phyloP scores from a whole-genome alignment of 352 stramenopile species.

The Globisporangium emineosum region DNA sequence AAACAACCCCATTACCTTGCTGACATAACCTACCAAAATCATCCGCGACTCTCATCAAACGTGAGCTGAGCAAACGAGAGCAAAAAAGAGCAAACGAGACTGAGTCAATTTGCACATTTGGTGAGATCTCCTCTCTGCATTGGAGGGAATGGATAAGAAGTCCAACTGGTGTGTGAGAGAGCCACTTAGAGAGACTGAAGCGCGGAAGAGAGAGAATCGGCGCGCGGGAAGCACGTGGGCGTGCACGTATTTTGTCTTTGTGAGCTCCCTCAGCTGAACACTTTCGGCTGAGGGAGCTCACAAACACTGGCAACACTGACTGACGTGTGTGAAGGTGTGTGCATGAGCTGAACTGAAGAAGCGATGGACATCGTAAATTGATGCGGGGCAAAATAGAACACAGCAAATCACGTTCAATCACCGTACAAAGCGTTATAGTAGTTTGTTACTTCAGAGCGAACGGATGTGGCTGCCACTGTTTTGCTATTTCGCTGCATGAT shows the following conservation, averaged over 20 bases:
- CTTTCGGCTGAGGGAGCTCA: too few species aligned
- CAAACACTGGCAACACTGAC: too few species aligned
- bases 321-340: not conserved
- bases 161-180: too few species aligned
- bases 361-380: not conserved
- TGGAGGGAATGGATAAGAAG: not conserved
- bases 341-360: not conserved
- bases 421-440: too few species aligned
- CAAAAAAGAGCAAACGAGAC: not conserved
- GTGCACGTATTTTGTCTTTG: too few species aligned
- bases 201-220: not conserved
- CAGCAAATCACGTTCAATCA: too few species aligned
- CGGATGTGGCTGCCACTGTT: too few species aligned
- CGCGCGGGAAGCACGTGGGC: not conserved
- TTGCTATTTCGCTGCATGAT: too few species aligned
- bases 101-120: not conserved
- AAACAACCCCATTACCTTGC: not conserved
- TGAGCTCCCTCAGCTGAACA: not conserved
- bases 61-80: not conserved
- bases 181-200: not conserved
- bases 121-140: not conserved
- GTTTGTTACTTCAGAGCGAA: too few species aligned
- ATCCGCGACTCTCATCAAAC: not conserved
- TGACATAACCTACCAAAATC: not conserved
- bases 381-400: too few species aligned